Evolutionary conservation across 106 monocot species (phyloP).

Genomic region (Apostasia shenzhenica): DNA sequence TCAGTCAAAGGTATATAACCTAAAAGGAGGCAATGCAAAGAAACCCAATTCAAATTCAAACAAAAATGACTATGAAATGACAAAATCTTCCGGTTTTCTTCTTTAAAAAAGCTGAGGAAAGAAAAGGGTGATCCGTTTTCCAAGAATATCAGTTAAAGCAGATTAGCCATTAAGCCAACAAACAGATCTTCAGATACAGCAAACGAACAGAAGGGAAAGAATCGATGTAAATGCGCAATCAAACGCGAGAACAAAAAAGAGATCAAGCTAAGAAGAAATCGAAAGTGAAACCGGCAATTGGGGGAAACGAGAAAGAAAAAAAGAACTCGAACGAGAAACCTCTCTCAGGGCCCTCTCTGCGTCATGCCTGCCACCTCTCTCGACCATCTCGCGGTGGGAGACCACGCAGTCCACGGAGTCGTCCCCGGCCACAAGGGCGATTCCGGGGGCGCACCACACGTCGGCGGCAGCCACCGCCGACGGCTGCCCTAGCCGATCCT

Average conservation of each 20-base stretch:
- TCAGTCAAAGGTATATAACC: too few species aligned
- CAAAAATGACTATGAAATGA: too few species aligned
- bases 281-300: not conserved
- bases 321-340: slow-evolving; percentile 1
- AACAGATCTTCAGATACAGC: not conserved
- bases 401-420: slow-evolving; percentile 6
- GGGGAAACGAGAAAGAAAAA: not conserved
- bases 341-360: slow-evolving; percentile 26
- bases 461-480: slow-evolving; percentile 7
- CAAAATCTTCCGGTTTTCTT: not conserved
- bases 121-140: not conserved
- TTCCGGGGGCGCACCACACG: slow-evolving; percentile 24
- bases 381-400: not conserved
- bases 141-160: not conserved
- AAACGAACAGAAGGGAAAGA: not conserved
- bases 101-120: not conserved
- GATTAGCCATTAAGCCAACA: not conserved
- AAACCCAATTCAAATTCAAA: too few species aligned
- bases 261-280: not conserved
- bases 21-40: too few species aligned
- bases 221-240: not conserved
- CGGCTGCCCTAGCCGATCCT: not conserved
- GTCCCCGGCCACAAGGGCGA: slow-evolving; percentile 6
- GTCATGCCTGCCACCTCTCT: slow-evolving; percentile 7
- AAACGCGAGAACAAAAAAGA: not conserved